Evolutionary conservation across 305 asterid genomes (phyloP).

Genomic region (Fraxinus angustifolia): DNA sequence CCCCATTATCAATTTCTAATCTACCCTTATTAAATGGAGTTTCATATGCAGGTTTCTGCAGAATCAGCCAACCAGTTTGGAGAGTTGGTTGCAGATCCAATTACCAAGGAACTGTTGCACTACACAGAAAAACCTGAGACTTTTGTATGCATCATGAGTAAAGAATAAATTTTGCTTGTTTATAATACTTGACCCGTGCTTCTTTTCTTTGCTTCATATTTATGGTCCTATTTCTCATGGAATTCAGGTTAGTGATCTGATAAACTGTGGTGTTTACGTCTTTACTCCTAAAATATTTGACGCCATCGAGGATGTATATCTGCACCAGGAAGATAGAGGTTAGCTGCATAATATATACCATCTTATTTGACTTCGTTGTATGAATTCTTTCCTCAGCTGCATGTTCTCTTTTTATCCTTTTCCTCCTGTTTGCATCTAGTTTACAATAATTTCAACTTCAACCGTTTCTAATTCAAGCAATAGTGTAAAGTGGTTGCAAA

Average conservation of each 20-base stretch:
- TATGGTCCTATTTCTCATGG: constrained; percentile 8
- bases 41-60: constrained; percentile 62
- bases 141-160: constrained; percentile 48
- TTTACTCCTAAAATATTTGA: constrained; percentile 63
- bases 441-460: background rate
- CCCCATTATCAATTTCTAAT: too few relatives aligned
- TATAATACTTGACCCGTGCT: constrained; percentile 1
- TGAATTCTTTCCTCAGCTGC: background rate
- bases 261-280: constrained; percentile 75
- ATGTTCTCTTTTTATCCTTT: background rate
- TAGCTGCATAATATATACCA: constrained; percentile 9
- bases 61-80: constrained; percentile 87
- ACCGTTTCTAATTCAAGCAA: background rate
- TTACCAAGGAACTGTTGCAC: constrained; percentile 67
- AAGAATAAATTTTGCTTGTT: background rate
- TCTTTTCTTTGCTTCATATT: constrained; percentile 17
- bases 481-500: background rate
- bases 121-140: constrained; percentile 94
- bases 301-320: constrained; percentile 52
- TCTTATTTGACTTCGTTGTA: background rate
- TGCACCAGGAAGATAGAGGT: constrained; percentile 57
- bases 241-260: constrained; percentile 71
- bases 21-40: background rate
- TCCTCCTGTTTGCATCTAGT: background rate
- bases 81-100: constrained; percentile 77